Base-by-base conservation (phyloP, 2,329 filamentous ascomycete species). In the Thermomyces lanuginosus region DNA sequence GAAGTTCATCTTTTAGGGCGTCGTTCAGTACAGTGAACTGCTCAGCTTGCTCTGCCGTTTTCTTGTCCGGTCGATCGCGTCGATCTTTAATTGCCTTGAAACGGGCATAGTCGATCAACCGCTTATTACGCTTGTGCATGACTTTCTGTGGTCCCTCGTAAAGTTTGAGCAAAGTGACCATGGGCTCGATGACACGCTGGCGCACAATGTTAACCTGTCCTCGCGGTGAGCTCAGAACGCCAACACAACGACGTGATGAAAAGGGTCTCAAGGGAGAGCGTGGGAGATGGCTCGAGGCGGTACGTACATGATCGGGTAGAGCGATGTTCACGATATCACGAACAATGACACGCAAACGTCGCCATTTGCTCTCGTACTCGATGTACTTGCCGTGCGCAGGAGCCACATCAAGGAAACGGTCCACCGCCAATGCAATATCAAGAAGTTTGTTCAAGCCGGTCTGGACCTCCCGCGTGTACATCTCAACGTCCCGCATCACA, bases 101-200 rank as follows among this genome's bases (percentile, higher is more conserved):
- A 39, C 78, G 78, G 37, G 86, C 81, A 50, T 80, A 95, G 45
- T 93, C 83, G 9, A 86, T 60, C 8, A 91, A 69, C n/a, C 81
- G 76, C 60, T 95, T 95, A 41, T 84, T 76, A 13, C 89, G 77
- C 58, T 95, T 92, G 46, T 83, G 80, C 71, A 95, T 92, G 3
- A 89, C 76, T 32, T 83, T 69, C 25, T 83, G 79, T 2, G 86
- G 83, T 18, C 80, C 78, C 28, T 78, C 74, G 43, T 92, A 84
- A 6, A 81, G 64, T 43, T 78, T 75, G 47, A 89, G 77, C 16
- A 84, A 66, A 23, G 69, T 66, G 39, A 80, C 68, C 50, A 91
- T 81, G 1, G 82, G 86, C 38, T 84, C 76, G 35, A 92, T 81
- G 25, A 92, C 81, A 41, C 76, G 73, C 47, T 76, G 80, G 27